phyloP scores from a whole-genome alignment of 805 yeast genomes.

The Saccharomycopsis sp. region DNA sequence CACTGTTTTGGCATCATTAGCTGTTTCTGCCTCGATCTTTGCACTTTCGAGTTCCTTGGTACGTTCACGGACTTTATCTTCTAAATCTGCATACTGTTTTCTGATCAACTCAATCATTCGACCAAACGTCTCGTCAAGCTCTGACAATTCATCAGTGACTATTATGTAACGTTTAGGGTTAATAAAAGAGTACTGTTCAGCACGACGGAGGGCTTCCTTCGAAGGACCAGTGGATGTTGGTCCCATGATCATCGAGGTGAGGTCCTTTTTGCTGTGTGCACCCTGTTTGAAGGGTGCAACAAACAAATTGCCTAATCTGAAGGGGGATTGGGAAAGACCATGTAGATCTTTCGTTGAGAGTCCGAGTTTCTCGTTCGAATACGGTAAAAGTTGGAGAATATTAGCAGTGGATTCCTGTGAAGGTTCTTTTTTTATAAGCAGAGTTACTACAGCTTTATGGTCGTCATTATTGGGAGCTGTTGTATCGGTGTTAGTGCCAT shows the following conservation, averaged over 20 bases:
- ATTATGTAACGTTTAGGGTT: slow-evolving; percentile 17
- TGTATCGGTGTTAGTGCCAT: background rate
- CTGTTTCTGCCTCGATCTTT: slow-evolving; percentile 83
- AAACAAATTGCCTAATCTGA: background rate
- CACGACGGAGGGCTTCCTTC: background rate
- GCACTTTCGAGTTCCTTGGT: slow-evolving; percentile 87
- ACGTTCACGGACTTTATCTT: slow-evolving; percentile 80
- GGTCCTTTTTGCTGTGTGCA: background rate
- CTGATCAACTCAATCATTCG: slow-evolving; percentile 86
- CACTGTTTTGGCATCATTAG: slow-evolving; percentile 94
- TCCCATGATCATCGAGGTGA: background rate
- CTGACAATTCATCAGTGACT: slow-evolving; percentile 70
- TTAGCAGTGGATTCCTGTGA: background rate
- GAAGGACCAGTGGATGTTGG: background rate
- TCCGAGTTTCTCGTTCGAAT: slow-evolving; percentile 15
- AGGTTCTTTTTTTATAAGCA: background rate
- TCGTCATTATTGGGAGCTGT: background rate
- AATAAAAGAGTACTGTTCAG: slow-evolving; percentile 4
- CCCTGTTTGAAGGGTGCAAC: background rate
- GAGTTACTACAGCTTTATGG: background rate
- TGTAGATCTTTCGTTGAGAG: slow-evolving; percentile 5
- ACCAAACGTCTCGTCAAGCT: slow-evolving; percentile 81
- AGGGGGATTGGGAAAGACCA: background rate
- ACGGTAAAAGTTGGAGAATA: slow-evolving; percentile 13
- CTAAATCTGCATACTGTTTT: slow-evolving; percentile 75